Evolutionary conservation across 257 asterid species (phyloP).

Genomic region (Forsythia suspensa): DNA sequence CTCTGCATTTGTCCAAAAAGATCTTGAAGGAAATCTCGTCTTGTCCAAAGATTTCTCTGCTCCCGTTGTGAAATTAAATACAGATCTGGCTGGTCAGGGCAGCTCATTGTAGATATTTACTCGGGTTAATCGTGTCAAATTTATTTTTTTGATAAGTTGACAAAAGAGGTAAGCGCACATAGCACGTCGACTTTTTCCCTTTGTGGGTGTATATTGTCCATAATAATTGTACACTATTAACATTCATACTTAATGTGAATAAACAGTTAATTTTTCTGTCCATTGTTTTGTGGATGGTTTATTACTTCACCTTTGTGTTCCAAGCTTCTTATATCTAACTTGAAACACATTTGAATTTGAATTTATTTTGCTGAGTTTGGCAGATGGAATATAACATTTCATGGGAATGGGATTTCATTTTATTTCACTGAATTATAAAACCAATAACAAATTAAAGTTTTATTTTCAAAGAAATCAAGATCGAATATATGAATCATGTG

Average conservation of each 20-base stretch:
- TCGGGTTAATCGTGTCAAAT: conserved; percentile 5
- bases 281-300: background rate
- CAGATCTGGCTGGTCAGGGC: conserved; percentile 24
- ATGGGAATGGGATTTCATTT: background rate
- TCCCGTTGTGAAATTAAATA: conserved; percentile 36
- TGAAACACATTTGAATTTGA: background rate
- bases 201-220: conserved; percentile 18
- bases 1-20: conserved; percentile 45
- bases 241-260: conserved; percentile 25
- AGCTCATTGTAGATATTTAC: conserved; percentile 24
- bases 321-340: background rate
- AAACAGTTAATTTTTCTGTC: background rate
- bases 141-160: conserved; percentile 5
- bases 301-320: background rate
- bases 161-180: background rate
- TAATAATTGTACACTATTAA: conserved; percentile 16
- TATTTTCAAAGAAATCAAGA: too few species aligned
- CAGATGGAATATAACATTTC: background rate
- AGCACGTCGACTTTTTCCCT: conserved; percentile 8
- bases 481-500: too few species aligned
- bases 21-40: conserved; percentile 63
- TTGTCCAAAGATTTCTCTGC: conserved; percentile 45
- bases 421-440: too few species aligned
- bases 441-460: too few species aligned
- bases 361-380: background rate